Base-by-base conservation (phyloP, 305 asterid species). In the Lippia alba region DNA sequence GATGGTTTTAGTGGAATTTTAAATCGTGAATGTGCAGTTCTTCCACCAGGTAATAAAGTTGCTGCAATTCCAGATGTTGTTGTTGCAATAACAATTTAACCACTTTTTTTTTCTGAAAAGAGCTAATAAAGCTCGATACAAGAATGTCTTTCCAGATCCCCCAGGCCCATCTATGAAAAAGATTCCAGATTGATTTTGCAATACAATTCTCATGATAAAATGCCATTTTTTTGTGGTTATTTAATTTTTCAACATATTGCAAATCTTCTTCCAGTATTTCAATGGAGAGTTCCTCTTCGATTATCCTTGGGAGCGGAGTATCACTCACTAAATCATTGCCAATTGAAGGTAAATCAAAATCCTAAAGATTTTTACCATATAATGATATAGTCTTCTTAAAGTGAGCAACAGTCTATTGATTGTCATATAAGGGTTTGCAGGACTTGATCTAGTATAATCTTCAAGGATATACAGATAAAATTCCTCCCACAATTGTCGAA, bases 1-100 rank as follows among this genome's bases (percentile, higher is more conserved):
- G 3, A 7, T 4, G 16, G 11, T 6, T 16, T 50, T 4, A 60
- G 34, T 7, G 65, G 70, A 10, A 71, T 71, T 16, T 65, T 58
- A 3, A 70, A 58, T 0, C 34, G 18, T 3, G 55, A 76, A 58
- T 76, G 61, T 5, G 66, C 17, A 48, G 16, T 41, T 41, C 48
- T 41, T 6, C 48, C 48, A 41, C 48, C 48, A 41, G 48, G 48
- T 41, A 41, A 41, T 1, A 48, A 48, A 3, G 16, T 30, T 3
- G 36, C 11, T 0, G 58, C 68, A 1, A 70, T 58, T 19, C 73
- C 50, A 0, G 32, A 64, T 5, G 60, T 63, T 12, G 59, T 33
- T 0, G 32, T 51, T 6, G 57, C 60, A 6, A 50, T 15, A 50
- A 50, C 24, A 8, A 50, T 50, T n/a, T 50, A 24, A 50, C 10